Conservation (phyloP, 352 stramenopile species). For the Globisporangium acanthophoron region DNA sequence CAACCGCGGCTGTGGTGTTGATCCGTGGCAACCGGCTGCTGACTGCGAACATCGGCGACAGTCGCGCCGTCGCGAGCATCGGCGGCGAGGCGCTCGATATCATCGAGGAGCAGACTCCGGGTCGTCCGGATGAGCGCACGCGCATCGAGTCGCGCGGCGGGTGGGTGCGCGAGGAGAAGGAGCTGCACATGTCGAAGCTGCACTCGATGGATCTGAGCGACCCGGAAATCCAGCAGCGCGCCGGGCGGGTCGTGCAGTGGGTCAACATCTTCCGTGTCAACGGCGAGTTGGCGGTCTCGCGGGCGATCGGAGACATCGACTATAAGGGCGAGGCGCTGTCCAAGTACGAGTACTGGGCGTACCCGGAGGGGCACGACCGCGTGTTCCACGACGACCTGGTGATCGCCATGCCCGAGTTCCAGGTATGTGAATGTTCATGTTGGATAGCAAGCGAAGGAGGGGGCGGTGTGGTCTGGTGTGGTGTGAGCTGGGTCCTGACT, state of each 20-base stretch:
- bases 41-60: slow-evolving; percentile 87
- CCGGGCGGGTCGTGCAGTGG: slow-evolving; percentile 77
- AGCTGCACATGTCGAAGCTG: slow-evolving; percentile 84
- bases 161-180: slow-evolving; percentile 53
- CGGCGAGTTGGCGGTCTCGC: slow-evolving; percentile 89
- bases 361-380: slow-evolving; percentile 73
- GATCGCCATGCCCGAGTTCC: slow-evolving; percentile 81
- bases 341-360: slow-evolving; percentile 82
- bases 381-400: slow-evolving; percentile 84
- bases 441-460: slow-evolving; percentile 6
- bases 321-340: slow-evolving; percentile 82
- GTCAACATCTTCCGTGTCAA: slow-evolving; percentile 88
- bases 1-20: slow-evolving; percentile 71
- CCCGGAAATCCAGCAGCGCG: slow-evolving; percentile 77
- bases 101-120: slow-evolving; percentile 84
- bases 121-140: slow-evolving; percentile 57
- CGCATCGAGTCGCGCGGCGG: slow-evolving; percentile 71
- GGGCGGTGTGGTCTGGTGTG: background rate
- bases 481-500: background rate
- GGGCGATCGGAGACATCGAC: slow-evolving; percentile 89
- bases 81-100: slow-evolving; percentile 76
- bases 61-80: slow-evolving; percentile 79
- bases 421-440: slow-evolving; percentile 16
- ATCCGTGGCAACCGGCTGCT: slow-evolving; percentile 78
- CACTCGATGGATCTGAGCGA: slow-evolving; percentile 88